A percentile compares a stretch with the other conserved stretches of the same genome.
These are phyloP conservation scores for Botrytis paeoniae DNA, from an alignment of 2,329 filamentous ascomycete genomes.

Conservation along the genomic window DNA sequence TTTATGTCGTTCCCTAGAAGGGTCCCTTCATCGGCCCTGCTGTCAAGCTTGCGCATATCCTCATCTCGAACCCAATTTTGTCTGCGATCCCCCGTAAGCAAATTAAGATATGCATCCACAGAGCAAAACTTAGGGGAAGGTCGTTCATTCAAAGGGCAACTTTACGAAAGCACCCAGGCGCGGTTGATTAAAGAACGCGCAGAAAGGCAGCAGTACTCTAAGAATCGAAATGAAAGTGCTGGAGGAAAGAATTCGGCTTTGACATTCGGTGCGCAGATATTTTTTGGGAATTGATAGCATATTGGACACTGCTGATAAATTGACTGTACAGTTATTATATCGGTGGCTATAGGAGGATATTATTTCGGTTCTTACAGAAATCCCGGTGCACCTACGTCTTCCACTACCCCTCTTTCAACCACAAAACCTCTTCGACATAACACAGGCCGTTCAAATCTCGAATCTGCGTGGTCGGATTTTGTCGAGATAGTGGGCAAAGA, in stretches of 20 bases:
- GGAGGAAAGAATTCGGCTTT: constrained; percentile 49
- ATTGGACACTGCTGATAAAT: constrained; percentile 17
- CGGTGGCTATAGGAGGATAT: constrained; percentile 42
- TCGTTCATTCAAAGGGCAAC: constrained; percentile 53
- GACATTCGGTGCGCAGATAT: constrained; percentile 49
- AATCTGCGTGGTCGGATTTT: constrained; percentile 69
- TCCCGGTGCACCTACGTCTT: constrained; percentile 49
- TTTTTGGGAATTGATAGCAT: constrained; percentile 5
- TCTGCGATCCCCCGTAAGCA: constrained; percentile 23
- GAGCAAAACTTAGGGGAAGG: constrained; percentile 28
- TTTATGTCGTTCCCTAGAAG: constrained; percentile 30
- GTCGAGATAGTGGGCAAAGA: constrained; percentile 61
- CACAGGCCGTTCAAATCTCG: constrained; percentile 59
- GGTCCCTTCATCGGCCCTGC: constrained; percentile 31
- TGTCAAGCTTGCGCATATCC: constrained; percentile 25
- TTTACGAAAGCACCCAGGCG: constrained; percentile 56
- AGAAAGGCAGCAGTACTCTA: constrained; percentile 51
- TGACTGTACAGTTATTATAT: constrained; percentile 31
- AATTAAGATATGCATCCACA: constrained; percentile 31
- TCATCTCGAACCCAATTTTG: constrained; percentile 22
- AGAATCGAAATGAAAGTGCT: constrained; percentile 41
- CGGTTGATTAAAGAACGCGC: constrained; percentile 54
- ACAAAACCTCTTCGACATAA: constrained; percentile 54
- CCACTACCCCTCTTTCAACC: constrained; percentile 57
- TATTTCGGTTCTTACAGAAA: constrained; percentile 57